phyloP scores from a whole-genome alignment of 1,284 basidiomycete genomes.

The Polyporus tsugae region DNA sequence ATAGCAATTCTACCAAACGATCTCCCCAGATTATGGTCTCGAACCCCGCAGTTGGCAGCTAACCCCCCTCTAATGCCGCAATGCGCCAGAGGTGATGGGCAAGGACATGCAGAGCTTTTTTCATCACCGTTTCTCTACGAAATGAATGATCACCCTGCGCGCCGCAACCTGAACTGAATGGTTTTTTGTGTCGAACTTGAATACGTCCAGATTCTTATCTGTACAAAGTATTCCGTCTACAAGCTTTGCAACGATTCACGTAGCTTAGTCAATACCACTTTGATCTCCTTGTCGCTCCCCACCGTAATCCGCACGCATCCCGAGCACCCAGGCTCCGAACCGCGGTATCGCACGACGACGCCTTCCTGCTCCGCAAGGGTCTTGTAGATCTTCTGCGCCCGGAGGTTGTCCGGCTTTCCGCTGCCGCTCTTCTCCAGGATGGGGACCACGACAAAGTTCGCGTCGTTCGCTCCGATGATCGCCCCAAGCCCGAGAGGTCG shows the following conservation, averaged over 20 bases:
- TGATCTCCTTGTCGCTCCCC: slow-evolving; percentile 87
- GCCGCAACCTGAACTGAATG: too few species aligned
- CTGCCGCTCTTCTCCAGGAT: slow-evolving; percentile 62
- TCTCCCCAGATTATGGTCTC: neutral
- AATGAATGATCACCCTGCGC: too few species aligned
- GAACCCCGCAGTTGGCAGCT: too few species aligned
- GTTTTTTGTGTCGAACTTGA: neutral
- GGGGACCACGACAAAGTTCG: slow-evolving; percentile 92
- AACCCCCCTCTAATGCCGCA: neutral
- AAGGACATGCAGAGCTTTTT: neutral
- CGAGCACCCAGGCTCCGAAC: slow-evolving; percentile 86
- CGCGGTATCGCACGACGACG: slow-evolving; percentile 92
- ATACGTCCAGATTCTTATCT: neutral
- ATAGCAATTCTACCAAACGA: neutral
- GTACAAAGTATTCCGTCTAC: slow-evolving; percentile 33
- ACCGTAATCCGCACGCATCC: slow-evolving; percentile 93
- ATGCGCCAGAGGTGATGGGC: neutral
- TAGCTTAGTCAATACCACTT: slow-evolving; percentile 57
- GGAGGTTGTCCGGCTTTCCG: slow-evolving; percentile 69
- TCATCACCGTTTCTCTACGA: too few species aligned
- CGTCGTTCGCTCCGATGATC: slow-evolving; percentile 85
- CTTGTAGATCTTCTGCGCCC: slow-evolving; percentile 82
- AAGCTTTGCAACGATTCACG: slow-evolving; percentile 52
- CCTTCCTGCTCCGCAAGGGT: slow-evolving; percentile 86
- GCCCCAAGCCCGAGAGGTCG: slow-evolving; percentile 68